Percentiles rank a stretch among this genome's conserved stretches.
Conservation (phyloP, 2,329 filamentous ascomycete genomes). For the Aspergillus sergii region DNA sequence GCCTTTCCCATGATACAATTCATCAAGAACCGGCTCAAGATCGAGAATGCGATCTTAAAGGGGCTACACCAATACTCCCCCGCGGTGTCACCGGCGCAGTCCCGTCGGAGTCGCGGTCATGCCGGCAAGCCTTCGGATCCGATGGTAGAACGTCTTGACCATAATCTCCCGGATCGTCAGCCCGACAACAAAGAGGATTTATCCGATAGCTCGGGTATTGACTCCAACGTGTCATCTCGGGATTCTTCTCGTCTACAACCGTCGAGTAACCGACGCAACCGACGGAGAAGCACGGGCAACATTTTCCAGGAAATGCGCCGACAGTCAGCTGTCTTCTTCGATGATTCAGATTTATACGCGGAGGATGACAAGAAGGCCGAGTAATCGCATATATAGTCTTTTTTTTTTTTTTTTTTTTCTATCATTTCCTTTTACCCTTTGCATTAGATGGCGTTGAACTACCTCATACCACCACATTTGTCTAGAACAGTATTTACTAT, state of each 20-base stretch:
- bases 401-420: too few species aligned
- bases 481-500: neutral
- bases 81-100: slow-evolving; percentile 30
- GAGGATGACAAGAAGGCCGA: slow-evolving; percentile 25
- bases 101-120: slow-evolving; percentile 30
- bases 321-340: slow-evolving; percentile 52
- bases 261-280: slow-evolving; percentile 17
- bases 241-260: slow-evolving; percentile 25
- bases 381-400: neutral
- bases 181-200: slow-evolving; percentile 14
- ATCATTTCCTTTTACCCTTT: neutral
- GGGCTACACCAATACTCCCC: slow-evolving; percentile 48
- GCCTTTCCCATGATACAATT: slow-evolving; percentile 92
- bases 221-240: slow-evolving; percentile 16
- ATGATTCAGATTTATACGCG: slow-evolving; percentile 41
- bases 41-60: slow-evolving; percentile 70
- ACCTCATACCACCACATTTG: neutral
- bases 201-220: slow-evolving; percentile 27
- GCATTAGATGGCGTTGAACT: neutral
- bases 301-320: slow-evolving; percentile 49
- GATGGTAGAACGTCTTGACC: slow-evolving; percentile 29
- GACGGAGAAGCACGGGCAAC: slow-evolving; percentile 33
- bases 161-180: slow-evolving; percentile 30
- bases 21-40: slow-evolving; percentile 79
- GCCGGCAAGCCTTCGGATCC: slow-evolving; percentile 19